Conservation (phyloP, 768 basidiomycete species). For the Naematelia encephala region DNA sequence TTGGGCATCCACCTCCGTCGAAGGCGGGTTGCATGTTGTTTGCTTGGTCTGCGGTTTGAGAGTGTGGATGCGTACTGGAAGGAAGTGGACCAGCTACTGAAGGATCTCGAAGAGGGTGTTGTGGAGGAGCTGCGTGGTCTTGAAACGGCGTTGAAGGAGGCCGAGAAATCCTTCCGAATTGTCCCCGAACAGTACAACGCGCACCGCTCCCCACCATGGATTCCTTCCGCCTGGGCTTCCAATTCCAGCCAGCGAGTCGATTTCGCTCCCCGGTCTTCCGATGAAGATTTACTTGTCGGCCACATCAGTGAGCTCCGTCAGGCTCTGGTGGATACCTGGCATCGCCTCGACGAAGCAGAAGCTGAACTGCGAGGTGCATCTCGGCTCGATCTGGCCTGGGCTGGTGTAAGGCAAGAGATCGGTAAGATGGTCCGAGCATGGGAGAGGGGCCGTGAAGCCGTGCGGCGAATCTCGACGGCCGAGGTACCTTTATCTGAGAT, state of each 20-base stretch:
- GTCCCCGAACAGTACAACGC: too few species aligned
- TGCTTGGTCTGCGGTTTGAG: constrained; percentile 42
- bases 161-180: too few species aligned
- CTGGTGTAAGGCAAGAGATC: constrained; percentile 25
- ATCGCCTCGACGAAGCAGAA: not conserved
- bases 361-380: constrained; percentile 1
- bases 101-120: not conserved
- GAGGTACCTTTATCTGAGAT: not conserved
- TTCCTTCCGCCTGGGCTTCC: not conserved
- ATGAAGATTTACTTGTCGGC: constrained; percentile 21
- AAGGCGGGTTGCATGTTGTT: constrained; percentile 39
- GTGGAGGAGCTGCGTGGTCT: constrained; percentile 9
- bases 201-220: not conserved
- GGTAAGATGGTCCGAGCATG: constrained; percentile 37
- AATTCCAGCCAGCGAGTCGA: not conserved
- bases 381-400: constrained; percentile 17
- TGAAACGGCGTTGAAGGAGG: constrained; percentile 16
- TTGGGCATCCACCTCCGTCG: constrained; percentile 41
- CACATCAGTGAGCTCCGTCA: constrained; percentile 11
- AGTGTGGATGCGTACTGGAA: constrained; percentile 19
- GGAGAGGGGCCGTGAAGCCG: constrained; percentile 37
- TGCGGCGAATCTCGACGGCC: constrained; percentile 10
- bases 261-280: constrained; percentile 20
- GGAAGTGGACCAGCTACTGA: constrained; percentile 18
- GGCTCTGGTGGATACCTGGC: constrained; percentile 3